These are phyloP conservation scores for Penicillium psychrofluorescens DNA, from an alignment of 495 filamentous ascomycete genomes.

Conservation along the genomic window DNA sequence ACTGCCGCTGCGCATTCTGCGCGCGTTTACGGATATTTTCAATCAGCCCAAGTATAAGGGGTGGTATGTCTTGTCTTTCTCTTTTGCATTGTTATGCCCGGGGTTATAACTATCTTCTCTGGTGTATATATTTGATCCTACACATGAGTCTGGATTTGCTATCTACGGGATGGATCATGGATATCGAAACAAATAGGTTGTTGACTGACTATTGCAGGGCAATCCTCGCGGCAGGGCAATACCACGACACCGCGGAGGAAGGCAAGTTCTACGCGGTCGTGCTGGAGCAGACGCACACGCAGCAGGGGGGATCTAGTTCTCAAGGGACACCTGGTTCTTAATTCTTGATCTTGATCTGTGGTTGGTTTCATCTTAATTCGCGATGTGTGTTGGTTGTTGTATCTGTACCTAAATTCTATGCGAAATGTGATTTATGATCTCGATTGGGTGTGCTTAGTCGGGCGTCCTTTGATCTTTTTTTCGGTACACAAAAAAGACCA, in stretches of 20 bases:
- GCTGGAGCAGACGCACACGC: constrained; percentile 21
- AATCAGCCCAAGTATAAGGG: constrained; percentile 40
- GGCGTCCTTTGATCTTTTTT: too few species aligned
- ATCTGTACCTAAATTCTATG: too few species aligned
- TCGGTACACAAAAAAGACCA: too few species aligned
- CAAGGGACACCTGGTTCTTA: too few species aligned
- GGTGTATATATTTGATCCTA: neutral
- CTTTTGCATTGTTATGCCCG: constrained; percentile 1
- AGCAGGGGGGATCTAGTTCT: too few species aligned
- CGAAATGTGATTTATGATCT: too few species aligned
- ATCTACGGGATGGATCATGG: too few species aligned
- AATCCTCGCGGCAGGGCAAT: constrained; percentile 30
- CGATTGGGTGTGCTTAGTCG: too few species aligned
- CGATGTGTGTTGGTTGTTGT: too few species aligned
- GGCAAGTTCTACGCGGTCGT: constrained; percentile 40
- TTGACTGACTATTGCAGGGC: constrained; percentile 19
- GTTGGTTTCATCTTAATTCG: too few species aligned
- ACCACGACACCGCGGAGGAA: constrained; percentile 32
- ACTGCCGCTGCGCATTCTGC: constrained; percentile 31
- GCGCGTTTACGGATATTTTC: constrained; percentile 38
- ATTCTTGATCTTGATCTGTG: too few species aligned
- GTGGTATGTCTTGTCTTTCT: constrained; percentile 26
- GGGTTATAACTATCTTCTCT: neutral
- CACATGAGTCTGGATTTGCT: too few species aligned
- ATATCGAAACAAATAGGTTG: neutral